Evolutionary conservation across 768 basidiomycete genomes (phyloP).

Genomic region (Hericium erinaceus): DNA sequence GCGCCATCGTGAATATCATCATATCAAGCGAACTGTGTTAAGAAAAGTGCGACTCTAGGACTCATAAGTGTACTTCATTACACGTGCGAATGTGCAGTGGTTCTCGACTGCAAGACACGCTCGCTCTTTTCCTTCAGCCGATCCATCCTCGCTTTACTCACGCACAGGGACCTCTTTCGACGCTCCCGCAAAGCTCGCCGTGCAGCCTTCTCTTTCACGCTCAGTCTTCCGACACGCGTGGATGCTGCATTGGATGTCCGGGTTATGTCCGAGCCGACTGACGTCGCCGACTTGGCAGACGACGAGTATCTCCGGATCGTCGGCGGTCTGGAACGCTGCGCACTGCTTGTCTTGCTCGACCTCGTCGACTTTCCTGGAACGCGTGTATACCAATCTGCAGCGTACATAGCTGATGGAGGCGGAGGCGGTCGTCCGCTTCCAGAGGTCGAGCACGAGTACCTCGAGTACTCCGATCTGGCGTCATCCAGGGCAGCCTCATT

Average conservation of each 20-base stretch:
- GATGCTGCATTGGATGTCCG: constrained; percentile 2
- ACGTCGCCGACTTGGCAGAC: constrained; percentile 3
- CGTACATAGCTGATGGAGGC: background rate
- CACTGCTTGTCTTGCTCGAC: background rate
- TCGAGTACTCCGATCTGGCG: background rate
- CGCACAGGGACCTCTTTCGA: background rate
- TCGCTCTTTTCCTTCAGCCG: background rate
- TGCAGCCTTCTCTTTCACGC: constrained; percentile 12
- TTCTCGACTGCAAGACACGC: background rate
- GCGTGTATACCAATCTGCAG: background rate
- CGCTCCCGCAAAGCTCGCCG: constrained; percentile 11
- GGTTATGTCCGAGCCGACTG: constrained; percentile 14
- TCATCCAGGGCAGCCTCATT: background rate
- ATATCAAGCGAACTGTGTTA: background rate
- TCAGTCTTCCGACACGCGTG: constrained; percentile 5
- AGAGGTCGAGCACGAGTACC: background rate
- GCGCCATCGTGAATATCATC: background rate
- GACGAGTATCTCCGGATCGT: constrained; percentile 1
- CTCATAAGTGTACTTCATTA: no score
- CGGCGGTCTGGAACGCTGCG: background rate
- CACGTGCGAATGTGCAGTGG: no score
- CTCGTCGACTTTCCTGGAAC: background rate
- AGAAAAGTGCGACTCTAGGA: background rate
- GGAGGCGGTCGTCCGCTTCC: no score
- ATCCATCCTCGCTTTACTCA: background rate